A percentile compares a stretch with the other conserved stretches of the same genome.
Conservation (phyloP, 495 filamentous ascomycete genomes). For the Talaromyces stipitatus region DNA sequence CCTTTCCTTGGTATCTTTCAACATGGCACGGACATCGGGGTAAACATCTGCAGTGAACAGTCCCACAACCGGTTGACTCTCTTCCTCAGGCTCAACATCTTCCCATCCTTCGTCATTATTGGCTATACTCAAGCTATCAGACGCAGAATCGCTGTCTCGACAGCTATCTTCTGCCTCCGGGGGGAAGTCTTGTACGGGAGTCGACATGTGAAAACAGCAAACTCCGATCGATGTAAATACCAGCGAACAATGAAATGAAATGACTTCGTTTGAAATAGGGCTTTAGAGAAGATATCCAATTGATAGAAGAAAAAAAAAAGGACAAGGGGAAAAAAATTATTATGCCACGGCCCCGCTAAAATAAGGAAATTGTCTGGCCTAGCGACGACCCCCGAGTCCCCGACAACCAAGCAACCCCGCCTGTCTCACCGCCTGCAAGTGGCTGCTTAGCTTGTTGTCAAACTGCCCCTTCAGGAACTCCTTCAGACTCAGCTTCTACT, state of each 20-base stretch:
- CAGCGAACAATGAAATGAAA: neutral
- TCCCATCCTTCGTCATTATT: constrained; percentile 68
- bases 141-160: constrained; percentile 13
- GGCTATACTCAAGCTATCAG: constrained; percentile 40
- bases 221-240: neutral
- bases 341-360: neutral
- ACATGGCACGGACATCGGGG: constrained; percentile 54
- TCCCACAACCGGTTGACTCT: constrained; percentile 58
- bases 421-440: constrained; percentile 4
- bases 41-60: constrained; percentile 64
- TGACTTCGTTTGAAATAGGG: neutral
- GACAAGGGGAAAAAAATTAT: constrained; percentile 6
- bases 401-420: constrained; percentile 1
- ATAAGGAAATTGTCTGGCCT: neutral
- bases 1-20: constrained; percentile 63
- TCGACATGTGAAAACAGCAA: constrained; percentile 6
- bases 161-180: neutral
- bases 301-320: constrained; percentile 6
- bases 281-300: neutral
- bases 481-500: neutral
- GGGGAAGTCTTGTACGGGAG: constrained; percentile 11
- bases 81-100: constrained; percentile 64
- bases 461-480: constrained; percentile 7
- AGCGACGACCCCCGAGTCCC: constrained; percentile 4
- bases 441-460: constrained; percentile 4